Percentiles rank a stretch among this genome's conserved stretches.
Evolutionary conservation across 2,329 filamentous ascomycete genomes (phyloP).

Genomic region (Cladophialophora chaetospira): DNA sequence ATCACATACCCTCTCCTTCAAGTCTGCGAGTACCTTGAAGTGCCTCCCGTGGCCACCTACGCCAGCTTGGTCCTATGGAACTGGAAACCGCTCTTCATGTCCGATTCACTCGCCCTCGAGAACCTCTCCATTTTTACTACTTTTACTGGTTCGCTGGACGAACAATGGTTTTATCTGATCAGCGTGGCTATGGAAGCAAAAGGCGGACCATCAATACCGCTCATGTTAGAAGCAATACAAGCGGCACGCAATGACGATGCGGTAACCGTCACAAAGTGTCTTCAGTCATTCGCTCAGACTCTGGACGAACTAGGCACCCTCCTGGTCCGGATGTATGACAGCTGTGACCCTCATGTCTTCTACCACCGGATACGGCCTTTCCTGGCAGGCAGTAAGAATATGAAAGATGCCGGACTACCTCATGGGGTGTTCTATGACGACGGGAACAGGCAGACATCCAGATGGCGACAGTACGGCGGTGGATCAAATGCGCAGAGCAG

Average conservation of each 20-base stretch:
- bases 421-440: constrained; percentile 86
- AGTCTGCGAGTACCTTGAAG: constrained; percentile 75
- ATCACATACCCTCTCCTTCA: constrained; percentile 81
- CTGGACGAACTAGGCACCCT: constrained; percentile 80
- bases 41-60: constrained; percentile 92
- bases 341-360: constrained; percentile 91
- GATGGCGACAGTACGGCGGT: constrained; percentile 83
- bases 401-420: constrained; percentile 89
- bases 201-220: constrained; percentile 79
- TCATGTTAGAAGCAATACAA: constrained; percentile 85
- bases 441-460: constrained; percentile 62
- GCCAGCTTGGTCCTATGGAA: constrained; percentile 94
- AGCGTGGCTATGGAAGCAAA: constrained; percentile 94
- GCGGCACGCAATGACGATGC: constrained; percentile 73
- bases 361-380: constrained; percentile 96
- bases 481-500: constrained; percentile 98
- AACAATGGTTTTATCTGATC: constrained; percentile 98
- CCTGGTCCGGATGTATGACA: constrained; percentile 89
- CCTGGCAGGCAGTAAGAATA: constrained; percentile 95
- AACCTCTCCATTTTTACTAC: constrained; percentile 87
- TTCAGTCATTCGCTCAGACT: constrained; percentile 82
- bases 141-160: constrained; percentile 90
- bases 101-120: constrained; percentile 80
- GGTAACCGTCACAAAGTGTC: constrained; percentile 70
- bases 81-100: constrained; percentile 85